Evolutionary conservation across 169 alveolate genomes (phyloP), one percentile per base, ranked within the genome.

Genomic region (Plasmodium falciparum): DNA sequence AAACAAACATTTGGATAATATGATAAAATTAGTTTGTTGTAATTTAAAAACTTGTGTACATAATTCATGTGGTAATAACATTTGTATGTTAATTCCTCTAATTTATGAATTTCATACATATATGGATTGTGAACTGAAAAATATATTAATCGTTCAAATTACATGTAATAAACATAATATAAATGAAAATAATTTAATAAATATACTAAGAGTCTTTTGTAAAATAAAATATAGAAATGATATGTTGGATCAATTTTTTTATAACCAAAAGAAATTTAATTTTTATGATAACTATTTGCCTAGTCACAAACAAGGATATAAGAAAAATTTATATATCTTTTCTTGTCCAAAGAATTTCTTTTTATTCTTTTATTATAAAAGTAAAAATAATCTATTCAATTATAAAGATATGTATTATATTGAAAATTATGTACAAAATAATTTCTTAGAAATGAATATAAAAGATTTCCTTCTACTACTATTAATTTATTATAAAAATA

Each of bases 101-200:
- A 71, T 86, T 22, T 86, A 86, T 56, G 78, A 61, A 39, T 86
- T 71, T 65, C 88, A 73, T 67, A 86, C 72, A 54, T 67, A 86
- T 67, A 73, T 73, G 75, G 92, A 86, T 86, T 76, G 59, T 33
- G 92, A 86, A 49, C 12, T 86, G 33, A 86, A 86, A 86, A 86
- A 72, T 72, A 86, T 86, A 86, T 86, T 86, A 73, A 72, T 69
- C 2, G 92, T 86, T 72, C 92, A 86, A 47, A 73, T 86, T 56
- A 72, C 74, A 3, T 86, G 45, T 66, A 86, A 86, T 29, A 86
- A 61, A 54, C 88, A 86, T 15, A 54, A 43, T 71, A 86, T 86
- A 52, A 86, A 86, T 67, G 88, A 72, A 72, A 43, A 29, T 29
- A 86, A 86, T 58, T 2, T 72, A 17, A 67, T 86, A 67, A 86